Conservation (phyloP, 2,329 filamentous ascomycete genomes). For the Verticillium klebahnii region DNA sequence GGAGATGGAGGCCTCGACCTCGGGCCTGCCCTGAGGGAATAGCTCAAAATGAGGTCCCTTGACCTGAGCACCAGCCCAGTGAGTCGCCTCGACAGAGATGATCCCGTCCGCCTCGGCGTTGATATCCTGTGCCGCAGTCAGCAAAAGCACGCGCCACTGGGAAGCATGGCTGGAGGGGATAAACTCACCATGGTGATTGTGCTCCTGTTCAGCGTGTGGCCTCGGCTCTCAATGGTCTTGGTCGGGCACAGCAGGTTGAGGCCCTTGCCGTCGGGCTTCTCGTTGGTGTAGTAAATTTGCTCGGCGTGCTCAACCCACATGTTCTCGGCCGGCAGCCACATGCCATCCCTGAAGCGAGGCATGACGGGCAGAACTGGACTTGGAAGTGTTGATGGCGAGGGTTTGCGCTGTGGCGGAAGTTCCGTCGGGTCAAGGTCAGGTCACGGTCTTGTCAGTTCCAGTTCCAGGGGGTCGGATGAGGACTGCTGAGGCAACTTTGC, state of each 20-base stretch:
- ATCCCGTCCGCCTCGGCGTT: constrained; percentile 33
- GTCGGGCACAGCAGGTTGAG: constrained; percentile 52
- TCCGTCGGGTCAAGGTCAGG: constrained; percentile 8
- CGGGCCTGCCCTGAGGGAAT: constrained; percentile 28
- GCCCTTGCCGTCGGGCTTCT: constrained; percentile 39
- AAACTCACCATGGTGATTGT: constrained; percentile 38
- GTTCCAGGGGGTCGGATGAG: not conserved
- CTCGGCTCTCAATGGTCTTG: constrained; percentile 45
- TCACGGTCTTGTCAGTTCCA: constrained; percentile 4
- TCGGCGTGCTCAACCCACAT: constrained; percentile 62
- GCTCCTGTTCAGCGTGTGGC: constrained; percentile 51
- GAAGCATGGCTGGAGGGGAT: not conserved
- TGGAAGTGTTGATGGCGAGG: not conserved
- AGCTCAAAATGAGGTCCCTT: constrained; percentile 34
- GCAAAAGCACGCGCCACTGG: not conserved
- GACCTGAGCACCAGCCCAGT: constrained; percentile 31
- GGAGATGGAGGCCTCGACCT: constrained; percentile 20
- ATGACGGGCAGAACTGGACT: constrained; percentile 14
- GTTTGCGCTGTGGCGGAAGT: not conserved
- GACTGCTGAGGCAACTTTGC: not conserved
- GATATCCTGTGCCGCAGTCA: constrained; percentile 17
- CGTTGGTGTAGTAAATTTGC: constrained; percentile 49
- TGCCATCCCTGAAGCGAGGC: constrained; percentile 30
- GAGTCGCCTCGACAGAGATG: constrained; percentile 33
- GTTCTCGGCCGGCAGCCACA: constrained; percentile 62